Base-by-base conservation (phyloP, 495 filamentous ascomycete species). In the Ramalina intermedia region DNA sequence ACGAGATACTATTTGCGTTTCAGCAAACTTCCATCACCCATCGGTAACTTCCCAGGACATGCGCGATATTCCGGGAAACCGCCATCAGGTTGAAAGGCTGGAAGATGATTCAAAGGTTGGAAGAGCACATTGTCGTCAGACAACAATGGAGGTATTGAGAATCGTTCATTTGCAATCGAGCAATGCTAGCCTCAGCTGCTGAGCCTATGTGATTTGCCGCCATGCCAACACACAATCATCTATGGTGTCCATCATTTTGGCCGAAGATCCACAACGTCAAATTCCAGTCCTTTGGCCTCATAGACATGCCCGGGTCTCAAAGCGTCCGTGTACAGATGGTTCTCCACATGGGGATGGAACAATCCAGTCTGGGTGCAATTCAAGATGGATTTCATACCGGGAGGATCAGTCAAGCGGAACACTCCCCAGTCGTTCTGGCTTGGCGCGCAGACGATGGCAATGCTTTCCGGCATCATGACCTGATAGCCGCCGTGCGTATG, bases 371-470 rank as follows among this genome's bases (percentile, higher is more conserved):
- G 75, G 0, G 62, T 75, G 66, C 91, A 98, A 26, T 74, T 73
- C 36, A 89, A 69, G 23, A 96, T 80, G 12, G 84, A 74, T 51
- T 80, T 73, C 60, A 95, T 72, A 0, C 91, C 91, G 0, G 91
- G 93, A 0, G 91, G 91, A 62, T 94, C 82, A 0, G 91, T 96
- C 4, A 98, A 70, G 14, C 91, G 81, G 62, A 96, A 98, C 12
- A 89, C 78, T 20, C 90, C 93, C 76, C 84, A 96, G 75, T 74
- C 79, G 38, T 71, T 68, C 51, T 82, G 82, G 40, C 74, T 82
- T 12, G 91, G 91, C 26, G 93, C 86, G 65, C 93, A 96, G 41
- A 98, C 91, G 54, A 98, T 93, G 7, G 93, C 91, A 58, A 98
- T 90, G 58, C 84, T 89, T 69, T 98, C 91, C 14, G 85, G 78